Base-by-base conservation (phyloP, 1,284 basidiomycete genomes). In the Microbotryum violaceum region DNA sequence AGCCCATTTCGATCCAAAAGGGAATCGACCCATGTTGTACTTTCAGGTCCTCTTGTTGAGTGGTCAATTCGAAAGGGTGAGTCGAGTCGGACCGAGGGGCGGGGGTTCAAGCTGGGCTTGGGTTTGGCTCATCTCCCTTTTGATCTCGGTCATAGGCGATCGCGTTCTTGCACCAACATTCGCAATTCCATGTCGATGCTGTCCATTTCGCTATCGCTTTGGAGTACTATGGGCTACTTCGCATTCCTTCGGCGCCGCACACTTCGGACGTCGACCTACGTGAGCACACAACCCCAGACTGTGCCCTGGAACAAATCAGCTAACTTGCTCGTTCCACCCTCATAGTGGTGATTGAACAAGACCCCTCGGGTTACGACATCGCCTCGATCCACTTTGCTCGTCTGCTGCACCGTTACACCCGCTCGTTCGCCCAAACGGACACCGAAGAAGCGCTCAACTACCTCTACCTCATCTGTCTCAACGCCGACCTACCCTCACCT, bases 361-460 rank as follows among this genome's bases (percentile, higher is more conserved):
- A 51, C 25, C 1, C 20, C 20, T 51, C 49, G 29, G 53, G 46
- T 9, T 31, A 42, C 27, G 49, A 56, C 46, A 49, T 63, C 51
- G 54, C 76, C 5, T 74, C 71, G 16, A 78, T 98, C 62, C 90
- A 88, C 73, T 82, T 97, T 56, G 84, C 89, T 1, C 88, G 89
- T 25, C 76, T 97, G 44, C 83, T 96, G 65, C 92, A 92, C 83
- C 86, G 91, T 20, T 97, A 98, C 74, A 85, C 96, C 54, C 84
- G 90, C 44, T 88, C 87, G 60, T 96, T 97, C 74, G 86, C 89
- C 51, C 88, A 87, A 74, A 83, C 90, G 79, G 93, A 96, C 70
- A 87, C 92, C 0, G 86, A 89, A 70, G 89, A 93, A 67, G 96
- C 93, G 1, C 77, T 99, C 58, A 91, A 97, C 77, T 98, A 99